Evolutionary conservation across 1,139 yeast genomes (phyloP).

Genomic region (Taphrina populina): DNA sequence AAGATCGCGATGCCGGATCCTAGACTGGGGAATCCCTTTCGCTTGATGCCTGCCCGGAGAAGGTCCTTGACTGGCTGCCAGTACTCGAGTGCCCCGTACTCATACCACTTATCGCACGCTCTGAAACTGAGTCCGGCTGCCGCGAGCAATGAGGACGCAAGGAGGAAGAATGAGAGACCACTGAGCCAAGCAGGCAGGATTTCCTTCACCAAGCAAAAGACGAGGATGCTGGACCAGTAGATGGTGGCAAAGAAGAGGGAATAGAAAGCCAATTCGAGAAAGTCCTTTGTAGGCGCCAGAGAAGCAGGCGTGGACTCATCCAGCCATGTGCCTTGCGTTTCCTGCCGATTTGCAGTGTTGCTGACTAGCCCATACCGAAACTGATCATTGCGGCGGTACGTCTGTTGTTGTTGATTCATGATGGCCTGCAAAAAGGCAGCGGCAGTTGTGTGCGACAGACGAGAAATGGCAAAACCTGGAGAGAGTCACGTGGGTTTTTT

Average conservation of each 20-base stretch:
- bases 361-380: too few species aligned
- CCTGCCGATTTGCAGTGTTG: conserved; percentile 22
- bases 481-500: too few species aligned
- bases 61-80: conserved; percentile 32
- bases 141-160: conserved; percentile 1
- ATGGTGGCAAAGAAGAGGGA: conserved; percentile 24
- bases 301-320: conserved; percentile 4
- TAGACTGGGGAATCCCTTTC: conserved; percentile 17
- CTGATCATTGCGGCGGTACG: too few species aligned
- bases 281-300: conserved; percentile 19
- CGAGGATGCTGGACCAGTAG: conserved; percentile 18
- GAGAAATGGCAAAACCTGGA: too few species aligned
- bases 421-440: too few species aligned
- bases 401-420: too few species aligned
- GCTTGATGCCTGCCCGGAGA: conserved; percentile 17
- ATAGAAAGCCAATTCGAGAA: conserved; percentile 17
- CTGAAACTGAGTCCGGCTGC: conserved; percentile 24
- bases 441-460: too few species aligned
- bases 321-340: too few species aligned
- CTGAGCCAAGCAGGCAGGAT: conserved; percentile 1
- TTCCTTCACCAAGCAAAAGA: conserved; percentile 1
- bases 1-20: conserved; percentile 7
- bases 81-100: conserved; percentile 33
- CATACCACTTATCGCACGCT: conserved; percentile 28
- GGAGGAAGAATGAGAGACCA: neutral